Conservation (phyloP, 371 early-diverging fungal genomes). For the Mucor piriformis region DNA sequence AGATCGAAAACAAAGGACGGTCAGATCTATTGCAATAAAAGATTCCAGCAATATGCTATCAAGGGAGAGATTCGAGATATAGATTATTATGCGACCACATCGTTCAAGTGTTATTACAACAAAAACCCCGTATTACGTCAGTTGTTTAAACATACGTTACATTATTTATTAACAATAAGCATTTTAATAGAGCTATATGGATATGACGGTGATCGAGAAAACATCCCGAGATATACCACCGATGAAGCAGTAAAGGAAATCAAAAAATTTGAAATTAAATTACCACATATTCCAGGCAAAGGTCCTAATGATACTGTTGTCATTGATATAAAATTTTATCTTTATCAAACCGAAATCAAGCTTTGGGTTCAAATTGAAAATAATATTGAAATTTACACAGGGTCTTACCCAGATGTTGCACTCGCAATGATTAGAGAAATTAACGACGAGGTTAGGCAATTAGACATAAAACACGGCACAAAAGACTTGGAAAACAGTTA, state of each 20-base stretch:
- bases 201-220: slow-evolving; percentile 38
- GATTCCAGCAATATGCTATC: slow-evolving; percentile 60
- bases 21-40: slow-evolving; percentile 50
- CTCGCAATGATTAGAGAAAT: too few species aligned
- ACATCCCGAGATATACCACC: neutral
- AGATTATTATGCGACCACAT: slow-evolving; percentile 59
- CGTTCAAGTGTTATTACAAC: slow-evolving; percentile 55
- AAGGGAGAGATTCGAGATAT: slow-evolving; percentile 56
- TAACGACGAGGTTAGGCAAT: too few species aligned
- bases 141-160: neutral
- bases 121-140: slow-evolving; percentile 47
- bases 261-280: neutral
- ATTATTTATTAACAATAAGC: neutral
- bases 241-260: neutral
- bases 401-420: too few species aligned
- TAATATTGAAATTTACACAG: neutral
- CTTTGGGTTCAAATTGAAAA: neutral
- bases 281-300: neutral
- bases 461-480: too few species aligned
- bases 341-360: neutral
- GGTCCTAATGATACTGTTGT: neutral
- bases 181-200: slow-evolving; percentile 42
- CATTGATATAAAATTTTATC: neutral
- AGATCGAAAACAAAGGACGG: slow-evolving; percentile 46
- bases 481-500: too few species aligned